phyloP scores from a whole-genome alignment of 495 filamentous ascomycete genomes.

The Neurospora sp. region DNA sequence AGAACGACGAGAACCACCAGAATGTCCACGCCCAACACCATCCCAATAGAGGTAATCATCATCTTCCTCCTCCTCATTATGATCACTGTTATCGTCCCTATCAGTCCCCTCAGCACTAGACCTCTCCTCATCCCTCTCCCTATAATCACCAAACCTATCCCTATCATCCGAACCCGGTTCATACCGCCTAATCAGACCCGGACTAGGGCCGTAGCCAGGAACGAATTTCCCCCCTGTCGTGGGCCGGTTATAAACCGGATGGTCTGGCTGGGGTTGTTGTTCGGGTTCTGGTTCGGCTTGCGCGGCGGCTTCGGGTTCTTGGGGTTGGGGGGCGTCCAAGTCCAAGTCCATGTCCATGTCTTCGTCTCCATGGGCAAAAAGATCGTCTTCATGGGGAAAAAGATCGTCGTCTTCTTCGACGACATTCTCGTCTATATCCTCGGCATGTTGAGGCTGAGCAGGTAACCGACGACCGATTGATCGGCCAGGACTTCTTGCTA shows the following conservation, averaged over 20 bases:
- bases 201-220: neutral
- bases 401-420: neutral
- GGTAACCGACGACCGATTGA: neutral
- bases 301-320: neutral
- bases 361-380: neutral
- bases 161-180: neutral
- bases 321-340: neutral
- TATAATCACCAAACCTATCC: neutral
- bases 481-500: neutral
- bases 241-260: neutral
- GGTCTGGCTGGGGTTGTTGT: neutral
- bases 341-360: neutral
- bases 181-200: neutral
- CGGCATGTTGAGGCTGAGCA: neutral
- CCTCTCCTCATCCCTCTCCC: neutral
- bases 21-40: neutral
- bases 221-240: neutral
- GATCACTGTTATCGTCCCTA: neutral
- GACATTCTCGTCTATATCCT: neutral
- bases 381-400: neutral
- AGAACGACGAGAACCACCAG: neutral
- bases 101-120: neutral
- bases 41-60: neutral
- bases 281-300: neutral
- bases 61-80: neutral